These are phyloP conservation scores for Leucocoprinus sp. DNA, from an alignment of 768 basidiomycete species.

Conservation along the genomic window DNA sequence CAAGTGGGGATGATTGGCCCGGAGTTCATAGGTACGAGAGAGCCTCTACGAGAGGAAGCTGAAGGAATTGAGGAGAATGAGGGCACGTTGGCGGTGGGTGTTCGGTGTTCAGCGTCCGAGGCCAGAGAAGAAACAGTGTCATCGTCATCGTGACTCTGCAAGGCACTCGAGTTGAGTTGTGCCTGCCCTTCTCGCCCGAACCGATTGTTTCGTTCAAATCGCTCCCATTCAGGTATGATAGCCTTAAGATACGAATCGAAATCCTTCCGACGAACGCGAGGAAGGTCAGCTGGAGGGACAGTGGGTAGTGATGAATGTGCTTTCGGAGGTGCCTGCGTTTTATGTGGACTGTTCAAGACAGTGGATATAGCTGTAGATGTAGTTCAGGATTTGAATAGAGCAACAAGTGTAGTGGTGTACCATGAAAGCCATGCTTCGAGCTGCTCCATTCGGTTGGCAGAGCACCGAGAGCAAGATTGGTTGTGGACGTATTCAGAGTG, in stretches of 20 bases:
- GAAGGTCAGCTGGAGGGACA: constrained; percentile 64
- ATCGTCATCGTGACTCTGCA: constrained; percentile 13
- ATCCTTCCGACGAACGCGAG: constrained; percentile 74
- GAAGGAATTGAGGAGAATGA: constrained; percentile 11
- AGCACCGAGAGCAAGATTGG: constrained; percentile 38
- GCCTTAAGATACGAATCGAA: constrained; percentile 77
- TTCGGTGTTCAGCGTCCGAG: constrained; percentile 11
- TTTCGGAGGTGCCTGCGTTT: constrained; percentile 78
- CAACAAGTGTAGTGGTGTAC: constrained; percentile 32
- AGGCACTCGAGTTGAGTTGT: constrained; percentile 24
- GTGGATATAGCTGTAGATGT: constrained; percentile 74
- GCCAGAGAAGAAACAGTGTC: constrained; percentile 15
- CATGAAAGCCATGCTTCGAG: constrained; percentile 81
- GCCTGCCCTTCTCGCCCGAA: constrained; percentile 31
- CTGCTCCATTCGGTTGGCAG: constrained; percentile 71
- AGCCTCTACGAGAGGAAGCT: constrained; percentile 12
- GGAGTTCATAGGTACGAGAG: constrained; percentile 18
- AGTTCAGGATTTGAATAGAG: background rate
- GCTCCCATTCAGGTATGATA: constrained; percentile 70
- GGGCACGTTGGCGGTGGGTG: constrained; percentile 16
- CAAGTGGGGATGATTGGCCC: constrained; percentile 59
- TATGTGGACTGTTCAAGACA: constrained; percentile 85
- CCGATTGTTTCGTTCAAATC: constrained; percentile 45
- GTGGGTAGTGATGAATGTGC: constrained; percentile 74
- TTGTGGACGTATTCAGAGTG: constrained; percentile 41